A percentile compares a stretch with the other conserved stretches of the same genome.
Conservation (phyloP, 2,329 filamentous ascomycete genomes). For the Trichoderma cornu-damae region DNA sequence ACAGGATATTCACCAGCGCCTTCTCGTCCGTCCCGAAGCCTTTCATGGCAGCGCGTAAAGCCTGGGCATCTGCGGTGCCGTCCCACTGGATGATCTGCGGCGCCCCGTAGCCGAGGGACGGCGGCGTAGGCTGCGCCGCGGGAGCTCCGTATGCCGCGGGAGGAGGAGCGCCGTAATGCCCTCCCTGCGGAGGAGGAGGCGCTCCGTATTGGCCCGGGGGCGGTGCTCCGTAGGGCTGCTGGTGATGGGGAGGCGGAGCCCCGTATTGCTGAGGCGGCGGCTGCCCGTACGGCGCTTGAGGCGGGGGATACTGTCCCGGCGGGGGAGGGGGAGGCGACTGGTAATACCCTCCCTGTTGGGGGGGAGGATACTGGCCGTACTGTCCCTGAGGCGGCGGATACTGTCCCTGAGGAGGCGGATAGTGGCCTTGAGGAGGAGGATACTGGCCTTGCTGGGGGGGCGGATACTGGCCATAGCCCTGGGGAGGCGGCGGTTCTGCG, state of each 20-base stretch:
- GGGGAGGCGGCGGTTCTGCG: conserved; percentile 33
- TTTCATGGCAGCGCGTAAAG: conserved; percentile 79
- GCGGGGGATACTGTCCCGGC: conserved; percentile 26
- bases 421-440: conserved; percentile 32
- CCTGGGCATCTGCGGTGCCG: conserved; percentile 62
- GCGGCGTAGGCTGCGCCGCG: conserved; percentile 51
- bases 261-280: conserved; percentile 28
- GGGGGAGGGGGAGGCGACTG: conserved; percentile 28
- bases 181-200: conserved; percentile 27
- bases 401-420: conserved; percentile 30
- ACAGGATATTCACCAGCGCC: conserved; percentile 63
- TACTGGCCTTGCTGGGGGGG: conserved; percentile 31
- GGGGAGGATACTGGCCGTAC: conserved; percentile 29
- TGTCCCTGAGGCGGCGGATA: conserved; percentile 23
- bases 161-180: conserved; percentile 40
- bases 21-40: conserved; percentile 88
- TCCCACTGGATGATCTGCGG: conserved; percentile 66
- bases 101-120: conserved; percentile 70
- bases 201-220: conserved; percentile 28
- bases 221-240: conserved; percentile 21
- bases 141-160: conserved; percentile 32
- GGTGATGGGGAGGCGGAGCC: conserved; percentile 29
- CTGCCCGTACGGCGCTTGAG: conserved; percentile 24
- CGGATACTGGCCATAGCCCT: conserved; percentile 38
- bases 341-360: conserved; percentile 28